Evolutionary conservation across 2,329 filamentous ascomycete genomes (phyloP), one percentile per base, ranked within the genome.

Genomic region (Didymella arachidicola): DNA sequence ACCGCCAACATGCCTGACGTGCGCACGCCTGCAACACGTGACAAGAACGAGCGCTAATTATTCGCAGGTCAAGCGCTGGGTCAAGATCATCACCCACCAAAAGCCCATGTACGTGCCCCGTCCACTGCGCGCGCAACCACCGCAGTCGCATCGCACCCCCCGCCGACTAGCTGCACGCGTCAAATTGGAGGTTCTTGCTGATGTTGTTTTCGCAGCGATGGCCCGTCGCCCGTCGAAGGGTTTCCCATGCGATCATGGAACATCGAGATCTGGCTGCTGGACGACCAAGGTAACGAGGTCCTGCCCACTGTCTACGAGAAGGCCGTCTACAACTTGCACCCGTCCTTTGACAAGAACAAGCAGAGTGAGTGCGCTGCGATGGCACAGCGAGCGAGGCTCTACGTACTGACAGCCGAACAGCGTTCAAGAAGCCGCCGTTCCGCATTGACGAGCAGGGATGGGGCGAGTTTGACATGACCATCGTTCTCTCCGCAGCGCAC

Each of bases 391-490:
- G 26, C 14, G 14, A n/a, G 5, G 3, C 1, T 12, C 6, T 14
- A n/a, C 38, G 32, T 42, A 12, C 55, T 65, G 34, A 61, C 30
- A 44, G 26, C 8, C 30, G 26, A 16, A 44, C 50, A 75, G 73
- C 87, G 25, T 90, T 97, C 81, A 89, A 88, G 73, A 89, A 90
- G 65, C 87, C 93, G 0, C 95, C 95, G 0, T 99, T 98, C 81
- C 85, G 85, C 65, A 96, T 96, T 78, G 83, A 87, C 64, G 96
- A 99, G 79, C 91, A 97, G 79, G 95, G 95, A 68, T 99, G 95
- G 95, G 95, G 95, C 72, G 95, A 98, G 80, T 99, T 99, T 77
- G 95, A 98, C 76, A 94, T 99, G 88, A 84, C 83, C 46, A 95
- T 98, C 72, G 87, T 91, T 62, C 85, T 96, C 68, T 90, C 88